phyloP scores from a whole-genome alignment of 2,329 filamentous ascomycete species.

The Aureobasidium musti region DNA sequence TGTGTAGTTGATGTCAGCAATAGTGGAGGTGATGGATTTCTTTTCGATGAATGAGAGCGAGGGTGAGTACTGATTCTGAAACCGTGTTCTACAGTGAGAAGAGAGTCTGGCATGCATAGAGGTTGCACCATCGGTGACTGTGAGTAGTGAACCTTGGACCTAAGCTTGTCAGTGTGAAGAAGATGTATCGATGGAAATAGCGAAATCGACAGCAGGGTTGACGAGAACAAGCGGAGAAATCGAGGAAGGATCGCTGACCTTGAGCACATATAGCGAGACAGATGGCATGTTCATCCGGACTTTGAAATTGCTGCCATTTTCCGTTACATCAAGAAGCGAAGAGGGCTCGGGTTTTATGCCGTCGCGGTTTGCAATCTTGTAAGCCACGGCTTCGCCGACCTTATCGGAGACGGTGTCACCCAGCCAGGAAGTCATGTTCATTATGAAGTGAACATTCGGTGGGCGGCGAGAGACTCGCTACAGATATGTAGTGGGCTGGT shows the following conservation, averaged over 20 bases:
- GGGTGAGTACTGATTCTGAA: not conserved
- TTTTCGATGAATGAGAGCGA: conserved; percentile 24
- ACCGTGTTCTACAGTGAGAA: not conserved
- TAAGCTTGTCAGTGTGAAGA: conserved; percentile 30
- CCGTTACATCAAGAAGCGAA: conserved; percentile 26
- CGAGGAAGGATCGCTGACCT: conserved; percentile 5
- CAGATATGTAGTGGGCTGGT: not conserved
- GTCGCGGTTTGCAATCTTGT: conserved; percentile 31
- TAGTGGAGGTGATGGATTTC: not conserved
- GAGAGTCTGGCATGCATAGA: conserved; percentile 6
- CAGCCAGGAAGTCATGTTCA: conserved; percentile 36
- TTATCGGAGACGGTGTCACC: conserved; percentile 35
- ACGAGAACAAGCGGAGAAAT: not conserved
- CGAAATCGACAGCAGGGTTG: not conserved
- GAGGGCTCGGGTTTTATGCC: conserved; percentile 35
- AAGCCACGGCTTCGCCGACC: conserved; percentile 36
- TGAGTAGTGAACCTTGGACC: not conserved
- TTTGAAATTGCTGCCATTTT: conserved; percentile 41
- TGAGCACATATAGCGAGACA: conserved; percentile 31
- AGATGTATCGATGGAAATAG: not conserved
- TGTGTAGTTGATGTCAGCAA: conserved; percentile 5
- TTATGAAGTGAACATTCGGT: not conserved
- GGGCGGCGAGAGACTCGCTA: not conserved
- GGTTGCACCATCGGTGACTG: not conserved
- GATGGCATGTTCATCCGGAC: conserved; percentile 35